phyloP scores from a whole-genome alignment of 768 basidiomycete species.

The Boletus rubescentipes region DNA sequence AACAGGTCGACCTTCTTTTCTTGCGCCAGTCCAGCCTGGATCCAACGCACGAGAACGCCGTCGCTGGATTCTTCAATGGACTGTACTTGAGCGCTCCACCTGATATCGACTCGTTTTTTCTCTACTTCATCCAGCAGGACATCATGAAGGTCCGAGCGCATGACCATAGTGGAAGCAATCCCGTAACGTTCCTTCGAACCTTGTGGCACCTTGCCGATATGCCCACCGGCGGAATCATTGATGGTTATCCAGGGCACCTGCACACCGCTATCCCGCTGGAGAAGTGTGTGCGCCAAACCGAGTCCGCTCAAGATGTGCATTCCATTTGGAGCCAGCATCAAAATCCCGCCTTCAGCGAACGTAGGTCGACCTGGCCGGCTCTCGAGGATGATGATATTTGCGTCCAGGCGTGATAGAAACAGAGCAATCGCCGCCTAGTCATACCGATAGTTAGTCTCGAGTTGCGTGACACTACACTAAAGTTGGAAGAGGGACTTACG shows the following conservation, averaged over 20 bases:
- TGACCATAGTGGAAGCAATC: slow-evolving; percentile 25
- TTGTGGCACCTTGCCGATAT: slow-evolving; percentile 25
- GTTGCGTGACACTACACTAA: neutral
- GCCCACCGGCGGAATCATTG: slow-evolving; percentile 20
- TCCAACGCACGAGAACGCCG: slow-evolving; percentile 29
- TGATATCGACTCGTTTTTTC: slow-evolving; percentile 15
- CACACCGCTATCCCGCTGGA: slow-evolving; percentile 21
- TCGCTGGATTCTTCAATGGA: slow-evolving; percentile 25
- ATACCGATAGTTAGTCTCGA: neutral
- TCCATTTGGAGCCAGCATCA: slow-evolving; percentile 32
- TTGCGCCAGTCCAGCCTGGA: slow-evolving; percentile 15
- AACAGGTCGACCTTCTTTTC: slow-evolving; percentile 31
- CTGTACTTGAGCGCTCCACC: slow-evolving; percentile 25
- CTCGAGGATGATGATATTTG: slow-evolving; percentile 24
- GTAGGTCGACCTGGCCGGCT: slow-evolving; percentile 17
- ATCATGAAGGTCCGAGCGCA: slow-evolving; percentile 33
- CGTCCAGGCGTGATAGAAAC: slow-evolving; percentile 25
- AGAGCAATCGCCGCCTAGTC: slow-evolving; percentile 22
- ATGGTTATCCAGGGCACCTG: slow-evolving; percentile 22
- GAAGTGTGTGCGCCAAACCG: slow-evolving; percentile 22
- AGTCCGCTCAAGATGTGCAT: slow-evolving; percentile 30
- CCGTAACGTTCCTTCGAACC: slow-evolving; percentile 29
- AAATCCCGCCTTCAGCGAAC: slow-evolving; percentile 23
- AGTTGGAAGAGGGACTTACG: slow-evolving; percentile 14
- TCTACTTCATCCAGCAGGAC: slow-evolving; percentile 31